These are phyloP conservation scores for Salix brachista DNA, from an alignment of 345 rosid genomes.

Conservation along the genomic window DNA sequence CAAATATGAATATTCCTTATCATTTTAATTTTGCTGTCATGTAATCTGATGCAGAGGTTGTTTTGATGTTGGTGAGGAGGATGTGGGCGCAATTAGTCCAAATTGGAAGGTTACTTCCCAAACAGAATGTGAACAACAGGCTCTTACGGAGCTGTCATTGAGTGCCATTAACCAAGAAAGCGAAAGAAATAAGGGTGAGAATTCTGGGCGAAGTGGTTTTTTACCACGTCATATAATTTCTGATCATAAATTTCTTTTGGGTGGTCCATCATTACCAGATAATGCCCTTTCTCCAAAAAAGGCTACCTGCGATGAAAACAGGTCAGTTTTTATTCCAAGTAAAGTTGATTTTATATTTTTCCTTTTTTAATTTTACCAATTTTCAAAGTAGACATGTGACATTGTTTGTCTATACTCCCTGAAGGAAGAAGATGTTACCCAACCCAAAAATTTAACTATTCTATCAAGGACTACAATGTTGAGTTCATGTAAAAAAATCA, in stretches of 20 bases:
- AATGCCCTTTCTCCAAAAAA: constrained; percentile 48
- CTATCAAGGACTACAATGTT: no score
- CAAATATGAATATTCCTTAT: background rate
- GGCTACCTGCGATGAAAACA: constrained; percentile 51
- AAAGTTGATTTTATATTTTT: background rate
- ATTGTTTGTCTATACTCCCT: background rate
- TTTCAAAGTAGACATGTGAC: background rate
- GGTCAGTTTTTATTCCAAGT: constrained; percentile 38
- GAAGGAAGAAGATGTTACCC: no score
- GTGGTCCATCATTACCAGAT: constrained; percentile 58
- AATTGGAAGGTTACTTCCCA: constrained; percentile 41
- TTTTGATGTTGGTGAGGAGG: constrained; percentile 75
- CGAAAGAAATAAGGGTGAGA: constrained; percentile 48
- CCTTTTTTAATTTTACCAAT: background rate
- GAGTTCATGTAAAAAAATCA: no score
- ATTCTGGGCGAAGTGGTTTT: constrained; percentile 41
- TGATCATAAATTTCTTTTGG: constrained; percentile 50
- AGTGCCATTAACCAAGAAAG: constrained; percentile 34
- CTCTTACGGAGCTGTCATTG: constrained; percentile 33
- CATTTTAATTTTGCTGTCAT: background rate
- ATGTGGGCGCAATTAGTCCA: constrained; percentile 52
- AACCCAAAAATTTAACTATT: no score
- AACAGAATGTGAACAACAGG: constrained; percentile 47
- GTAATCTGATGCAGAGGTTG: constrained; percentile 61
- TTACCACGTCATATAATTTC: constrained; percentile 39